Conservation (phyloP, 495 filamentous ascomycete species). For the Aspergillus saccharolyticus region DNA sequence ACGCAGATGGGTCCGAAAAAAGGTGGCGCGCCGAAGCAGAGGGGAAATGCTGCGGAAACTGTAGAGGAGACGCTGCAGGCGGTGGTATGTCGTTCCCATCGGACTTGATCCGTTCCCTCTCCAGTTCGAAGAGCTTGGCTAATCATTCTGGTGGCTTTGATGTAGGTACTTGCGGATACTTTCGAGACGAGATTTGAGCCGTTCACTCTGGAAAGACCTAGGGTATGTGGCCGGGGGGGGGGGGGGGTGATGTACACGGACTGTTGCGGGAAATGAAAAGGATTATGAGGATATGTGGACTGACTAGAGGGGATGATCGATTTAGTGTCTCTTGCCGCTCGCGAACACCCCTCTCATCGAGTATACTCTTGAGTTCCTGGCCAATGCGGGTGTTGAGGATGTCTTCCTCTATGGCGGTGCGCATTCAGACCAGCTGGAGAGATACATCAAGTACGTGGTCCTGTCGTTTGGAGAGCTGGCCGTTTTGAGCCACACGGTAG, state of each 20-base stretch:
- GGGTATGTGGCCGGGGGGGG: conserved; percentile 51
- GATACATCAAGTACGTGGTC: conserved; percentile 61
- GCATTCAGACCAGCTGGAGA: conserved; percentile 84
- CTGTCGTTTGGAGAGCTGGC: background rate
- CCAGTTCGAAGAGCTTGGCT: conserved; percentile 16
- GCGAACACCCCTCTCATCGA: conserved; percentile 94
- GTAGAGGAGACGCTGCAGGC: conserved; percentile 85
- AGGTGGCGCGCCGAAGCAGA: conserved; percentile 56
- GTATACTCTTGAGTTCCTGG: conserved; percentile 95
- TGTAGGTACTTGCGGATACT: conserved; percentile 78
- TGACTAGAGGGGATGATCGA: background rate
- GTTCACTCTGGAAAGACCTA: conserved; percentile 81
- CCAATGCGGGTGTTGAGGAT: conserved; percentile 86
- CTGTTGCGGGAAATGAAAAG: too few species aligned
- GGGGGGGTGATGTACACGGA: too few species aligned
- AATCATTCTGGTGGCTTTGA: conserved; percentile 6
- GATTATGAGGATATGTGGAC: background rate
- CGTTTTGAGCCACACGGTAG: background rate
- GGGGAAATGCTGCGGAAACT: conserved; percentile 56
- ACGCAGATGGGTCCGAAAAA: conserved; percentile 49
- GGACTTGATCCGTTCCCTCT: too few species aligned
- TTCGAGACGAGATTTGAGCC: conserved; percentile 89
- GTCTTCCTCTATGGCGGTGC: conserved; percentile 88
- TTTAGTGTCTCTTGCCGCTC: conserved; percentile 85
- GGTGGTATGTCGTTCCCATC: conserved; percentile 55